Percentiles rank a stretch among this genome's conserved stretches.
Conservation (phyloP, 164 flowering plant genomes). For the Liriodendron chinense region DNA sequence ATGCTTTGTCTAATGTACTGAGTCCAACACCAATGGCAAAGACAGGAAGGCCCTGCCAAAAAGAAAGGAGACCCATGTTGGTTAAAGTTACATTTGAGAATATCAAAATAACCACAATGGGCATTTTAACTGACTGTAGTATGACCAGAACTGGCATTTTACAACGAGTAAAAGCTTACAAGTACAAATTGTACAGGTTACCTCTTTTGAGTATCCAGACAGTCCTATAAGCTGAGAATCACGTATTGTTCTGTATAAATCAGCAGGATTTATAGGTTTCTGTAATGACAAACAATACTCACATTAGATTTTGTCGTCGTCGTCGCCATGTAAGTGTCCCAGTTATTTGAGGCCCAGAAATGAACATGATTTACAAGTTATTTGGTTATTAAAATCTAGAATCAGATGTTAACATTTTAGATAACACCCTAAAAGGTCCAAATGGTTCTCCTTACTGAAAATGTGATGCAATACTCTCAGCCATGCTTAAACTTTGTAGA, state of each 20-base stretch:
- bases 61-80: conserved; percentile 3
- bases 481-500: neutral
- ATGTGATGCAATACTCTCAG: neutral
- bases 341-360: neutral
- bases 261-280: conserved; percentile 85
- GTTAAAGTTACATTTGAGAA: neutral
- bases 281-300: conserved; percentile 21
- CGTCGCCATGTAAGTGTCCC: neutral
- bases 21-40: conserved; percentile 89
- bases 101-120: neutral
- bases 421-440: neutral
- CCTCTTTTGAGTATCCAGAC: conserved; percentile 91
- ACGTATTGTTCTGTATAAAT: conserved; percentile 72
- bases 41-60: conserved; percentile 82
- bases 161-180: neutral
- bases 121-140: neutral
- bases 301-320: neutral
- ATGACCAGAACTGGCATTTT: neutral
- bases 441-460: neutral
- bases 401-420: neutral
- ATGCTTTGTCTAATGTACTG: conserved; percentile 91
- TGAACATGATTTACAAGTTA: no score
- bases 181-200: conserved; percentile 18
- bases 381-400: no score
- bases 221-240: conserved; percentile 86